Evolutionary conservation across 2,329 filamentous ascomycete genomes (phyloP).

Genomic region (Scopulariopsis brevicaulis): DNA sequence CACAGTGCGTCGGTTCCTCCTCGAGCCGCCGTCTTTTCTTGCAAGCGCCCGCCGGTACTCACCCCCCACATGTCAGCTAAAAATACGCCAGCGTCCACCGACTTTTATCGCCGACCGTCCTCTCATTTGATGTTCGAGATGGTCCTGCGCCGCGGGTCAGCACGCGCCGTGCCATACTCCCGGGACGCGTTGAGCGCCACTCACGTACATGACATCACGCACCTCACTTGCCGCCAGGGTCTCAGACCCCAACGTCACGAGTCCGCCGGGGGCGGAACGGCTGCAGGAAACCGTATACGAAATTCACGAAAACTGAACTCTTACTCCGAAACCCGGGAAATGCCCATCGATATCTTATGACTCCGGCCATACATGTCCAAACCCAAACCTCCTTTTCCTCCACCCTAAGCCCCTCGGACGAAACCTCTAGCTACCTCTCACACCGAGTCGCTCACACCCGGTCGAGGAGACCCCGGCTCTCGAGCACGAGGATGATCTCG

Average conservation of each 20-base stretch:
- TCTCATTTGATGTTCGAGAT: background rate
- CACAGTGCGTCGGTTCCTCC: background rate
- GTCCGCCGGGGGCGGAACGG: background rate
- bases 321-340: background rate
- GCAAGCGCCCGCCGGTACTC: background rate
- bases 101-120: background rate
- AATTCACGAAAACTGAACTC: background rate
- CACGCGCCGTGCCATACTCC: too few relatives aligned
- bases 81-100: background rate
- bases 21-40: background rate
- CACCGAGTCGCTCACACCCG: constrained; percentile 29
- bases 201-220: background rate
- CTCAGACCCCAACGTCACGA: background rate
- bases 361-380: background rate
- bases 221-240: background rate
- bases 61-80: background rate
- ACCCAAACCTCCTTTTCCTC: background rate
- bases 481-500: constrained; percentile 87
- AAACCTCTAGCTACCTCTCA: background rate
- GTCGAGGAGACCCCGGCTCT: constrained; percentile 82
- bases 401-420: background rate
- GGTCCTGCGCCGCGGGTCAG: too few relatives aligned
- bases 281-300: background rate
- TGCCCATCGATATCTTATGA: background rate
- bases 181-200: too few relatives aligned